A percentile compares a stretch with the other conserved stretches of the same genome.
phyloP scores from a whole-genome alignment of 139 green algal genomes.

The Chlorella sp. region DNA sequence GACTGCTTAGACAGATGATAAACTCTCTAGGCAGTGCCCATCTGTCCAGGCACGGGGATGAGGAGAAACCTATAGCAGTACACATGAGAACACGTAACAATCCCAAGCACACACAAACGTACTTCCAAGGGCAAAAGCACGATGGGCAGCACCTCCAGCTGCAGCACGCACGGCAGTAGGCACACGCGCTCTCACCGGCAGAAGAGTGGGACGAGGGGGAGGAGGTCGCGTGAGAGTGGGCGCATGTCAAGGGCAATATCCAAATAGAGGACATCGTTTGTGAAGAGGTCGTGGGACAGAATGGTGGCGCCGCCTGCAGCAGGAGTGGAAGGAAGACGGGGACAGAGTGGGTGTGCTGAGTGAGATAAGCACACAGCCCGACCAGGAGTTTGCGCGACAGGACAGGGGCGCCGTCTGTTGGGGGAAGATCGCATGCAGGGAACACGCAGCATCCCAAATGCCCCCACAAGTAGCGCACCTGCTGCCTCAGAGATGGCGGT shows the following conservation, averaged over 20 bases:
- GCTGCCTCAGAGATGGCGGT: slow-evolving; percentile 58
- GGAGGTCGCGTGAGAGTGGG: slow-evolving; percentile 78
- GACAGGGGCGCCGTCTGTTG: neutral
- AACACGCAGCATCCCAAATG: neutral
- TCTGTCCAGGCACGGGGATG: slow-evolving; percentile 72
- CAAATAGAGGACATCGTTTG: slow-evolving; percentile 98
- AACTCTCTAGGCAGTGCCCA: slow-evolving; percentile 93
- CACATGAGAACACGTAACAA: neutral
- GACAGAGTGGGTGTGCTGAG: neutral
- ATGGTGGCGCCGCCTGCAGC: slow-evolving; percentile 71
- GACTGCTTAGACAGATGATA: slow-evolving; percentile 89
- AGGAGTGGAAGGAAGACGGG: neutral
- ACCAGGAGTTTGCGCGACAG: too few relatives aligned
- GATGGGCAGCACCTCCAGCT: neutral
- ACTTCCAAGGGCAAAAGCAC: neutral
- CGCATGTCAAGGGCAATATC: slow-evolving; percentile 80
- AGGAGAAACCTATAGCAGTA: neutral
- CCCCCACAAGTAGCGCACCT: neutral
- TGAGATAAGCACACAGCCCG: too few relatives aligned
- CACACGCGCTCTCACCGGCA: slow-evolving; percentile 69
- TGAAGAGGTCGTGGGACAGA: slow-evolving; percentile 97
- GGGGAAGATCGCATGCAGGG: neutral
- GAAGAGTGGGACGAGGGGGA: slow-evolving; percentile 98
- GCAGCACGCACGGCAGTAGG: neutral
- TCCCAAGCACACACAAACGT: neutral